Evolutionary conservation across 768 basidiomycete species (phyloP).

Genomic region (Lactarius tabidus): DNA sequence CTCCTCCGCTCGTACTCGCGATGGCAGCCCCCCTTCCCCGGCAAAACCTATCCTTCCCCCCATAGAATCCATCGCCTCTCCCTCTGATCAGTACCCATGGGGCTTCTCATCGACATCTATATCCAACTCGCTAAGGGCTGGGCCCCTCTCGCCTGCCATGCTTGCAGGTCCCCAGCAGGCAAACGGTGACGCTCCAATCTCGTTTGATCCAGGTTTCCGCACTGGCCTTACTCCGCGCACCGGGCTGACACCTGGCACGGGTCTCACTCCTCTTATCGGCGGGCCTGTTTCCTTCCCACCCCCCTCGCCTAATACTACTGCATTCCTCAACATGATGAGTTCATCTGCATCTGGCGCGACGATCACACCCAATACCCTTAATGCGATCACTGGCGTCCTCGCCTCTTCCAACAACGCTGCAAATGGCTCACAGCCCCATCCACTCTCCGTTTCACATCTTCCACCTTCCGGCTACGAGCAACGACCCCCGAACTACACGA

Average conservation of each 20-base stretch:
- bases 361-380: constrained; percentile 67
- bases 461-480: constrained; percentile 25
- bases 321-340: constrained; percentile 89
- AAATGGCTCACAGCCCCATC: constrained; percentile 52
- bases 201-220: constrained; percentile 74
- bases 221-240: constrained; percentile 86
- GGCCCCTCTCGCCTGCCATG: constrained; percentile 96
- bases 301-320: constrained; percentile 83
- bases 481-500: constrained; percentile 24
- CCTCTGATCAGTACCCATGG: constrained; percentile 58
- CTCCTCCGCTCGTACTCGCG: constrained; percentile 25
- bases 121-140: constrained; percentile 79
- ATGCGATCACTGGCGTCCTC: constrained; percentile 76
- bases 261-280: constrained; percentile 76
- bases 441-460: constrained; percentile 35
- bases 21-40: constrained; percentile 35
- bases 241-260: constrained; percentile 82
- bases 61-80: constrained; percentile 71
- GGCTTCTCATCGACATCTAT: constrained; percentile 53
- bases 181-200: constrained; percentile 34
- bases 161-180: constrained; percentile 76
- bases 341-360: constrained; percentile 39
- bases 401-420: constrained; percentile 51
- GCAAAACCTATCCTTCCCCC: constrained; percentile 74
- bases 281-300: constrained; percentile 77